Conservation (phyloP, 345 rosid genomes). For the Gossypium australe region DNA sequence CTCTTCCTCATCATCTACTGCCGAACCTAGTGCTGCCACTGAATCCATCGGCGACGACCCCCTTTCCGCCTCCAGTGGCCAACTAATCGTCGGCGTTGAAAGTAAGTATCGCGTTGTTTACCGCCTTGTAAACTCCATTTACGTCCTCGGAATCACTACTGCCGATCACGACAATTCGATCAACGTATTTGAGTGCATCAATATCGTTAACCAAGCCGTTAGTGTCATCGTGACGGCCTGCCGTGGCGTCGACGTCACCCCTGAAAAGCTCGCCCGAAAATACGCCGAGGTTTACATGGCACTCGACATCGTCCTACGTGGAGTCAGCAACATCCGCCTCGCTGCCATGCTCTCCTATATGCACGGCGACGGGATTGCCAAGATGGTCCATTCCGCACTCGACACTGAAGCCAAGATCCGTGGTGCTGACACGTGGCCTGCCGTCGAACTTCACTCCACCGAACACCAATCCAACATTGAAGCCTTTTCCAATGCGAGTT, state of each 20-base stretch:
- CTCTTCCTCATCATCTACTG: slow-evolving; percentile 17
- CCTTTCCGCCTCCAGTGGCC: slow-evolving; percentile 92
- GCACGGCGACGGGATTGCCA: slow-evolving; percentile 97
- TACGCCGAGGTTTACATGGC: slow-evolving; percentile 99
- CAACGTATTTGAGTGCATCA: slow-evolving; percentile 92
- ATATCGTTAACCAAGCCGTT: slow-evolving; percentile 93
- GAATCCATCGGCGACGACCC: slow-evolving; percentile 90
- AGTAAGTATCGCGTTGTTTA: slow-evolving; percentile 92
- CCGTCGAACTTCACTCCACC: slow-evolving; percentile 47
- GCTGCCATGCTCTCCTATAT: slow-evolving; percentile 91
- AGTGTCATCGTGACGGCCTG: slow-evolving; percentile 93
- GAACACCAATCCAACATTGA: slow-evolving; percentile 68
- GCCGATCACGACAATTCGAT: slow-evolving; percentile 86
- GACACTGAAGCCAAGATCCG: slow-evolving; percentile 90
- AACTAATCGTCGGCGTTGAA: slow-evolving; percentile 94
- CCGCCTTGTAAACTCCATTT: slow-evolving; percentile 88
- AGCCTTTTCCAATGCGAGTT: slow-evolving; percentile 52
- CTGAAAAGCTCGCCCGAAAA: slow-evolving; percentile 82
- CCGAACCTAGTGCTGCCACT: slow-evolving; percentile 38
- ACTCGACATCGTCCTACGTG: slow-evolving; percentile 84
- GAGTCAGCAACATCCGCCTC: slow-evolving; percentile 80
- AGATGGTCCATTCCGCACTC: slow-evolving; percentile 91
- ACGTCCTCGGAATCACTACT: slow-evolving; percentile 78
- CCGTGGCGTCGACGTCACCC: slow-evolving; percentile 99
- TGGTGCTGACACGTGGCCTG: slow-evolving; percentile 79